Conservation (phyloP, 805 yeast genomes). For the Yarrowia sp. region DNA sequence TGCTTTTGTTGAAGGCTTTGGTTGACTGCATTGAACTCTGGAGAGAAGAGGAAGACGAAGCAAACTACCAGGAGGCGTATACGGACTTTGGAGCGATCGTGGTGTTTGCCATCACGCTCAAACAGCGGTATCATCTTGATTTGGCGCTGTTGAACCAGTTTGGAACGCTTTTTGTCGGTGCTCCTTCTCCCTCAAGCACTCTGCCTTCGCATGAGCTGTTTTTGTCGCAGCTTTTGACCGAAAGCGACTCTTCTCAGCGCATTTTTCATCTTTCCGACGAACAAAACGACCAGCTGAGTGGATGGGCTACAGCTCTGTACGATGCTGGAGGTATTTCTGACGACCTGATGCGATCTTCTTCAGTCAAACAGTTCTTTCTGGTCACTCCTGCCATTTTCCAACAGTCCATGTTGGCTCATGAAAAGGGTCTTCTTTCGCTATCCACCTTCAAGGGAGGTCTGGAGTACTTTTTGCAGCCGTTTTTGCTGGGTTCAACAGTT, state of each 20-base stretch:
- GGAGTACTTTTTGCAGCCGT: conserved; percentile 82
- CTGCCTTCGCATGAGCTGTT: conserved; percentile 27
- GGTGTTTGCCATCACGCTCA: conserved; percentile 45
- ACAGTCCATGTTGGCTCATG: conserved; percentile 63
- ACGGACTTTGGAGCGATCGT: conserved; percentile 64
- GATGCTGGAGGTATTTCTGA: conserved; percentile 84
- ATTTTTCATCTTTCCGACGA: conserved; percentile 29
- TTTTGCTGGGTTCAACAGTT: conserved; percentile 55
- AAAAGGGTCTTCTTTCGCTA: conserved; percentile 51
- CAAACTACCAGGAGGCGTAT: conserved; percentile 61
- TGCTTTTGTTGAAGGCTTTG: conserved; percentile 44
- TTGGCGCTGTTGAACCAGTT: background rate
- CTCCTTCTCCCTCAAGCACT: conserved; percentile 26
- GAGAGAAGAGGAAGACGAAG: conserved; percentile 52
- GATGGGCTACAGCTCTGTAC: conserved; percentile 79
- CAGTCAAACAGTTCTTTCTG: conserved; percentile 62
- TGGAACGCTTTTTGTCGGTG: conserved; percentile 11
- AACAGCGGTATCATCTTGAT: conserved; percentile 41
- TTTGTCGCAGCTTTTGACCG: conserved; percentile 18
- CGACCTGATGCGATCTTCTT: conserved; percentile 64
- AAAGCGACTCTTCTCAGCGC: conserved; percentile 27
- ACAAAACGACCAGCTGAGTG: conserved; percentile 44
- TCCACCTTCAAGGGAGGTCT: conserved; percentile 70
- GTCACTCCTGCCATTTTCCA: conserved; percentile 71
- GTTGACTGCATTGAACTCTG: conserved; percentile 52